A percentile compares a stretch with the other conserved stretches of the same genome.
Conservation (phyloP, 148 eudicot species). For the Limonium bicolor region DNA sequence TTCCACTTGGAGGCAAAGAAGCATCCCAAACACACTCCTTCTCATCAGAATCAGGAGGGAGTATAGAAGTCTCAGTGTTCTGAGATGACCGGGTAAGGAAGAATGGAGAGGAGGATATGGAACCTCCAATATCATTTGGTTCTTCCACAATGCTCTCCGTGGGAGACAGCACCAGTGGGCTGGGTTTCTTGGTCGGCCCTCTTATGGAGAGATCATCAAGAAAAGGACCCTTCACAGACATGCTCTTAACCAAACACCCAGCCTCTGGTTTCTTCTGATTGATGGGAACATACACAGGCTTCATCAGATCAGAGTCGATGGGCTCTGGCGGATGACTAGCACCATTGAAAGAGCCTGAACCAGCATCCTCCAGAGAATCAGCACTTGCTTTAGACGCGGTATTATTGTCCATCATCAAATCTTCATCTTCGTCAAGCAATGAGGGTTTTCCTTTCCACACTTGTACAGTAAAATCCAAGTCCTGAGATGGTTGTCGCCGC, state of each 20-base stretch:
- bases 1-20: slow-evolving; percentile 11
- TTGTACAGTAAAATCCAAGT: slow-evolving; percentile 3
- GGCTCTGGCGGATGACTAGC: slow-evolving; percentile 11
- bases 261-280: slow-evolving; percentile 4
- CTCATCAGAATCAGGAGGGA: slow-evolving; percentile 1
- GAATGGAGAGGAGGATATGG: slow-evolving; percentile 2
- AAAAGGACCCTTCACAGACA: slow-evolving; percentile 4
- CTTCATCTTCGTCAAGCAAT: slow-evolving; percentile 1
- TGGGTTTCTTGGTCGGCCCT: slow-evolving; percentile 2
- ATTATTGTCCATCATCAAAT: background rate
- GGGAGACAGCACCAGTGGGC: slow-evolving; percentile 2
- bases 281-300: slow-evolving; percentile 6
- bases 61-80: slow-evolving; percentile 4
- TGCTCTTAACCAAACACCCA: slow-evolving; percentile 5
- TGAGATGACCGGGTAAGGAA: slow-evolving; percentile 5
- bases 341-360: slow-evolving; percentile 6
- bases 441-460: slow-evolving; percentile 7
- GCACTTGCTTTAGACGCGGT: slow-evolving; percentile 2
- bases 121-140: slow-evolving; percentile 3
- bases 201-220: slow-evolving; percentile 6
- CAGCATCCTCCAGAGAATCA: slow-evolving; percentile 9
- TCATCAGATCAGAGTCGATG: slow-evolving; percentile 1
- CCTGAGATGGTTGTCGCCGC: background rate
- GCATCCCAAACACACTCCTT: slow-evolving; percentile 11
- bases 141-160: slow-evolving; percentile 9